Evolutionary conservation across 768 basidiomycete species (phyloP).

Genomic region (Agaricus sinodeliciosus): DNA sequence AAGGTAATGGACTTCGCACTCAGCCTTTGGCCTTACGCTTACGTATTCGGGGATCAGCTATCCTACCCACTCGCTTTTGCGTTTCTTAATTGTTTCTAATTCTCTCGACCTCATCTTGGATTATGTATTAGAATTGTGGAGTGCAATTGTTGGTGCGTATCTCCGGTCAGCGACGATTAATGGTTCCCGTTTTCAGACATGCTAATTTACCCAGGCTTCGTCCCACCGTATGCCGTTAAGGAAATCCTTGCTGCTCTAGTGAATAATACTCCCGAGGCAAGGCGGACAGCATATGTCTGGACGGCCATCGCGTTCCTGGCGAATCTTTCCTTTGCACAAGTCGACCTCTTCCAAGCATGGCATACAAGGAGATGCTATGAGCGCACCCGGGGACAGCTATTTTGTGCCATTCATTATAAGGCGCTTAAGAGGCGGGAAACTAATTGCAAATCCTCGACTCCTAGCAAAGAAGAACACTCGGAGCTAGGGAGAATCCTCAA

Average conservation of each 20-base stretch:
- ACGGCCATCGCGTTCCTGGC: slow-evolving; percentile 52
- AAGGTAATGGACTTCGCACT: slow-evolving; percentile 21
- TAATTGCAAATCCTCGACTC: slow-evolving; percentile 35
- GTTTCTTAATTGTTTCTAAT: slow-evolving; percentile 59
- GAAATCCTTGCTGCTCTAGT: slow-evolving; percentile 50
- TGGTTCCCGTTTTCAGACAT: neutral
- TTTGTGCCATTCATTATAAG: slow-evolving; percentile 66
- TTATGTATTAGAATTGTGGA: slow-evolving; percentile 52
- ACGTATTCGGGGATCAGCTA: slow-evolving; percentile 26
- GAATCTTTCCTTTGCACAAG: slow-evolving; percentile 62
- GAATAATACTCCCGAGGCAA: slow-evolving; percentile 32
- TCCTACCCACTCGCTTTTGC: slow-evolving; percentile 50
- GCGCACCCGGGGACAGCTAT: slow-evolving; percentile 63
- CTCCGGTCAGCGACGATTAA: neutral
- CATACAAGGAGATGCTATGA: slow-evolving; percentile 66
- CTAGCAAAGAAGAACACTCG: slow-evolving; percentile 35
- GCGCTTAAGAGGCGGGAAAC: slow-evolving; percentile 55
- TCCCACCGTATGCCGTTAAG: slow-evolving; percentile 59
- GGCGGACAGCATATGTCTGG: slow-evolving; percentile 48
- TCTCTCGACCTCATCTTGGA: slow-evolving; percentile 64
- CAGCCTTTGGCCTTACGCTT: neutral
- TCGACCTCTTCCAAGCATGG: slow-evolving; percentile 60
- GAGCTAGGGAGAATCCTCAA: slow-evolving; percentile 70
- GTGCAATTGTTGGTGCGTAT: slow-evolving; percentile 41
- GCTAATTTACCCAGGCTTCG: slow-evolving; percentile 38